Evolutionary conservation across 2,329 filamentous ascomycete species (phyloP).

Genomic region (Paramyrothecium sp.): DNA sequence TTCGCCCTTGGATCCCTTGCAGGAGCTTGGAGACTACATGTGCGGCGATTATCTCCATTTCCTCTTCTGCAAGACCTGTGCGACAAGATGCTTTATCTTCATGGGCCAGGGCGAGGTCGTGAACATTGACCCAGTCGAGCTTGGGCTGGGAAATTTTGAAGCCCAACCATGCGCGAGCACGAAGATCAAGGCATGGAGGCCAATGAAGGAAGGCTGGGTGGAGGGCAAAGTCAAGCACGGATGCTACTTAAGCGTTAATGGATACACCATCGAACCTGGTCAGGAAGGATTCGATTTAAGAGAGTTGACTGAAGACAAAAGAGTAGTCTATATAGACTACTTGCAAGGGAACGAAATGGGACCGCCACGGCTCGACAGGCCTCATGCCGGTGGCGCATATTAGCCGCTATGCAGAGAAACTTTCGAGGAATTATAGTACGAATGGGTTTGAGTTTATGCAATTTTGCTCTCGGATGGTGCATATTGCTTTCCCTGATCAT

Average conservation of each 20-base stretch:
- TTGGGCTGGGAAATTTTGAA: constrained; percentile 6
- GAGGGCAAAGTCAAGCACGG: constrained; percentile 6
- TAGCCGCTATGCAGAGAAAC: background rate
- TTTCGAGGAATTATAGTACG: background rate
- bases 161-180: background rate
- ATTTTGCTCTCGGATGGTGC: no score
- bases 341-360: constrained; percentile 8
- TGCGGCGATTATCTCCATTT: constrained; percentile 31
- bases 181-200: constrained; percentile 24
- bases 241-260: constrained; percentile 37
- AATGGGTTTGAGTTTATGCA: no score
- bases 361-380: constrained; percentile 6
- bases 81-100: constrained; percentile 40
- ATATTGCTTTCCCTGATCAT: no score
- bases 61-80: constrained; percentile 47
- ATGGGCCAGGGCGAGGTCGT: constrained; percentile 28
- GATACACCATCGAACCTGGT: constrained; percentile 29
- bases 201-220: constrained; percentile 17
- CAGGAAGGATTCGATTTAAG: constrained; percentile 36
- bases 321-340: constrained; percentile 22
- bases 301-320: constrained; percentile 32
- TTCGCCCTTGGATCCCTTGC: constrained; percentile 33
- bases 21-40: constrained; percentile 39
- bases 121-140: constrained; percentile 15
- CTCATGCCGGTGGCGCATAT: constrained; percentile 15